Evolutionary conservation across 75 land plant genomes (phyloP).

Genomic region (Cryptomeria japonica): DNA sequence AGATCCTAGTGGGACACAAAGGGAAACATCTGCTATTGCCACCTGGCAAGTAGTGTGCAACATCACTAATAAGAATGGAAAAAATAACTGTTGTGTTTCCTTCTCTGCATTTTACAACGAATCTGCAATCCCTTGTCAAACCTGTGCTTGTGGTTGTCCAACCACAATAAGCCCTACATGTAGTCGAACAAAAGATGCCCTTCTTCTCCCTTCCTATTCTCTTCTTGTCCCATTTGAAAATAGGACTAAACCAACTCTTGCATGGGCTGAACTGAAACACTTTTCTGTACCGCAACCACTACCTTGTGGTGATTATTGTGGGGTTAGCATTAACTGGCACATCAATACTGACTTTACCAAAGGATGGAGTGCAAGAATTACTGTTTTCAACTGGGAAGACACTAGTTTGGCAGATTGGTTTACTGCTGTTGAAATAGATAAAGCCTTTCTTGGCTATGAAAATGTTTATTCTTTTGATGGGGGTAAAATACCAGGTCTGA

Average conservation of each 20-base stretch:
- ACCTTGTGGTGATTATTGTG: conserved; percentile 88
- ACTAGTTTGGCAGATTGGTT: conserved; percentile 71
- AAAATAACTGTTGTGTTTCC: conserved; percentile 81
- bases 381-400: conserved; percentile 85
- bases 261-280: conserved; percentile 66
- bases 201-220: conserved; percentile 73
- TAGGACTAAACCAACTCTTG: conserved; percentile 57
- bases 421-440: conserved; percentile 53
- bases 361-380: conserved; percentile 87
- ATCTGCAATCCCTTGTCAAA: conserved; percentile 76
- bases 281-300: conserved; percentile 35
- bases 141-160: conserved; percentile 85
- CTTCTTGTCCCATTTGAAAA: conserved; percentile 67
- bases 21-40: conserved; percentile 48
- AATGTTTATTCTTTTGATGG: conserved; percentile 87
- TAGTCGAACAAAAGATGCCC: conserved; percentile 34
- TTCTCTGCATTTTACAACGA: conserved; percentile 86
- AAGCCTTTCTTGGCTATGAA: conserved; percentile 63
- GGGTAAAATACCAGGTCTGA: conserved; percentile 27
- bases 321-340: conserved; percentile 95
- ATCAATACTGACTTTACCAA: conserved; percentile 59
- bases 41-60: conserved; percentile 93
- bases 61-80: conserved; percentile 38
- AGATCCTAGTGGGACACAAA: conserved; percentile 58
- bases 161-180: conserved; percentile 29